Conservation (phyloP, 2,329 filamentous ascomycete genomes). For the Penicillium capsulatum region DNA sequence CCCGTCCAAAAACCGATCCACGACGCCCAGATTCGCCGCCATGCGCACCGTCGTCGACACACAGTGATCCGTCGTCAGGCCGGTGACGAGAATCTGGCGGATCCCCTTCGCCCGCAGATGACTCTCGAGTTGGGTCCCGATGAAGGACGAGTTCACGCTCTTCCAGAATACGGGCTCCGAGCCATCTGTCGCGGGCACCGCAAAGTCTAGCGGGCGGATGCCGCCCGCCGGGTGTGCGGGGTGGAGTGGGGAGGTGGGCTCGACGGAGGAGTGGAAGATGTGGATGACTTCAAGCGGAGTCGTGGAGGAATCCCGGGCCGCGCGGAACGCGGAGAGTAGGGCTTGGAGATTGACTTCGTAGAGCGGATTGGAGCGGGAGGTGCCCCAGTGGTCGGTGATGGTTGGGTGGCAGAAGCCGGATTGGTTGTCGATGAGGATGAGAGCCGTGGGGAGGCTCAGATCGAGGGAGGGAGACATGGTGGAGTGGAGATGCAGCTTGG, state of each 20-base stretch:
- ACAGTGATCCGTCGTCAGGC: slow-evolving; percentile 49
- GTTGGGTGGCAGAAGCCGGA: slow-evolving; percentile 37
- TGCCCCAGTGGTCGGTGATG: slow-evolving; percentile 37
- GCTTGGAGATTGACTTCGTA: slow-evolving; percentile 44
- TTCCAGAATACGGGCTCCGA: slow-evolving; percentile 44
- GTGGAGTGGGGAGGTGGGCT: slow-evolving; percentile 35
- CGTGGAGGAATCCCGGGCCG: slow-evolving; percentile 16
- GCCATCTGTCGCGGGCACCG: slow-evolving; percentile 25
- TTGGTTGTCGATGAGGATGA: slow-evolving; percentile 50
- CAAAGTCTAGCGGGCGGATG: slow-evolving; percentile 30
- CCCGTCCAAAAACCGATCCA: slow-evolving; percentile 27
- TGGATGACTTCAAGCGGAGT: slow-evolving; percentile 40
- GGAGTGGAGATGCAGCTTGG: neutral
- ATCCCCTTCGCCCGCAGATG: slow-evolving; percentile 34
- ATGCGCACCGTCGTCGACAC: slow-evolving; percentile 48
- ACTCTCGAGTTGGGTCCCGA: slow-evolving; percentile 43
- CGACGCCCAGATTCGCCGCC: slow-evolving; percentile 46
- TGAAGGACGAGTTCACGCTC: slow-evolving; percentile 46
- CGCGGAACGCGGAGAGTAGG: slow-evolving; percentile 38
- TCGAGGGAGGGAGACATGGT: slow-evolving; percentile 17
- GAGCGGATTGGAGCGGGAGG: slow-evolving; percentile 42
- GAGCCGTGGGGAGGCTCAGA: slow-evolving; percentile 34
- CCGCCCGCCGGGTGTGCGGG: slow-evolving; percentile 28
- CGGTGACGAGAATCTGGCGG: slow-evolving; percentile 41
- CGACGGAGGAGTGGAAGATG: slow-evolving; percentile 43